Evolutionary conservation across 148 eudicot genomes (phyloP).

Genomic region (Tetragonia tetragonoides): DNA sequence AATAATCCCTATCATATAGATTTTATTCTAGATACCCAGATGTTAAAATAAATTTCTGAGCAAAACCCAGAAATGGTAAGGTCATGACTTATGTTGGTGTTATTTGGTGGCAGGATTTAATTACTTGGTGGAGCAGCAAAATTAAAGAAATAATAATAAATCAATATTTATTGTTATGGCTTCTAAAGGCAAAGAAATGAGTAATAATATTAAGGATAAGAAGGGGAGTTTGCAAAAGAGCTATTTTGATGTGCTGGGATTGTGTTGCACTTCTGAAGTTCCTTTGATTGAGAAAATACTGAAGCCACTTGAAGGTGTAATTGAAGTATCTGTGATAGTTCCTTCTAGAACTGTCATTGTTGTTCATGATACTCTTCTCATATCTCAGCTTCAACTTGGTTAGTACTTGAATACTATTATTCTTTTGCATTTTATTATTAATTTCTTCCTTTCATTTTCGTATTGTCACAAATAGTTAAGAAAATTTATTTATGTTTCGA

Average conservation of each 20-base stretch:
- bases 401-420: not conserved
- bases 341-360: constrained; percentile 80
- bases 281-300: constrained; percentile 68
- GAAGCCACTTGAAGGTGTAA: constrained; percentile 58
- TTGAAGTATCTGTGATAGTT: constrained; percentile 58
- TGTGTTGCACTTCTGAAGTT: constrained; percentile 79
- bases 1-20: too few species aligned
- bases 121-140: not conserved
- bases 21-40: not conserved
- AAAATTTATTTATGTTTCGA: too few species aligned
- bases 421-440: not conserved
- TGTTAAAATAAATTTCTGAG: not conserved
- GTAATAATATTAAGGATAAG: not conserved
- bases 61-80: not conserved
- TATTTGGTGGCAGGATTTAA: not conserved
- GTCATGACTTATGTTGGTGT: too few species aligned
- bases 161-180: not conserved
- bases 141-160: not conserved
- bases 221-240: constrained; percentile 46
- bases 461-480: too few species aligned
- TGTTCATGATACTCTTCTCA: constrained; percentile 52
- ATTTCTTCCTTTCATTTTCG: not conserved
- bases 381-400: constrained; percentile 72
- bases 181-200: not conserved
- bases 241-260: constrained; percentile 74